Evolutionary conservation across 345 rosid genomes (phyloP).

Genomic region (Eucalyptus cloeziana): DNA sequence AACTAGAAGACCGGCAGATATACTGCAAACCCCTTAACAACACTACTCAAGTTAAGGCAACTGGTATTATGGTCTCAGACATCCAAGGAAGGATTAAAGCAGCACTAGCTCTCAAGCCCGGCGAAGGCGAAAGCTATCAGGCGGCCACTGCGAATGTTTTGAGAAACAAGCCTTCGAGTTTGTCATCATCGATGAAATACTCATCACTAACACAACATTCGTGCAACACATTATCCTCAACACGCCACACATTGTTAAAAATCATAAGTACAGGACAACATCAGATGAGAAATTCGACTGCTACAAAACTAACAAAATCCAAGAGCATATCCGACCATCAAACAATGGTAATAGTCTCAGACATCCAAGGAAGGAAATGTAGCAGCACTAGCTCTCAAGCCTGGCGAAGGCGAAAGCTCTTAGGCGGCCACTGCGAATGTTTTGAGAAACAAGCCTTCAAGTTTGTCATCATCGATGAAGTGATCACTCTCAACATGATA

Average conservation of each 20-base stretch:
- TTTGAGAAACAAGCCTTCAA: constrained; percentile 29
- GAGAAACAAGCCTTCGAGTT: neutral
- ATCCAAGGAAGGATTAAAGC: constrained; percentile 1
- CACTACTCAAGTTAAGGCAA: neutral
- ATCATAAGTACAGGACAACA: neutral
- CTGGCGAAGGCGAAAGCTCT: constrained; percentile 59
- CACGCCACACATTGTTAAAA: neutral
- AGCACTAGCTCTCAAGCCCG: constrained; percentile 1
- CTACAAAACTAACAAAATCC: neutral
- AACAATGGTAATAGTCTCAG: neutral
- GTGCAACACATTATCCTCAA: neutral
- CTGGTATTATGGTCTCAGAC: constrained; percentile 1
- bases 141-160: constrained; percentile 64
- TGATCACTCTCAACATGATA: neutral
- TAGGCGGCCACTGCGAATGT: constrained; percentile 93
- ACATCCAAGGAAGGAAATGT: neutral
- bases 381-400: constrained; percentile 54
- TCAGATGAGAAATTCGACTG: neutral
- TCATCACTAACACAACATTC: neutral
- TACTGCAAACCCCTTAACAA: neutral
- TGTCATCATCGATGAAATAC: neutral
- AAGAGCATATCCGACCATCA: neutral
- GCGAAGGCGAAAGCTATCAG: constrained; percentile 74
- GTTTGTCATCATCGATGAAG: constrained; percentile 21
- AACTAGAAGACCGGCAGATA: neutral